Base-by-base conservation (phyloP, 1,284 basidiomycete genomes). In the Puccinia hordei region DNA sequence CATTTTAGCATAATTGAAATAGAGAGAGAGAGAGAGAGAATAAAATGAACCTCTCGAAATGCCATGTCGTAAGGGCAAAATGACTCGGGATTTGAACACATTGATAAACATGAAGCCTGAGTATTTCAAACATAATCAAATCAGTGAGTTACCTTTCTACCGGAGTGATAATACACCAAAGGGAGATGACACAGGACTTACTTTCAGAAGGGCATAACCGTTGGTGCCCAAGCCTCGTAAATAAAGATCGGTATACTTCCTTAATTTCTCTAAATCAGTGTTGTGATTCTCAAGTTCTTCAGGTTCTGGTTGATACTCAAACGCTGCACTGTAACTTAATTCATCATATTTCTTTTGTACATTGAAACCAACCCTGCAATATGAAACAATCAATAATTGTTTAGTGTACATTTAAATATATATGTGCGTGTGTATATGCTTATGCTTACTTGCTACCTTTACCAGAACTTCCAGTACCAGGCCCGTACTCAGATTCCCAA, bases 31-130 rank as follows among this genome's bases (percentile, higher is more conserved):
- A 22, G 53, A 57, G 27, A 19, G 27, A 22, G 19, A 44, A 66
- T n/a, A 1, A 30, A 9, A 33, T 12, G 2, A 33, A 71, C 68
- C 46, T 71, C 68, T 15, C 68, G 19, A 71, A 49, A 71, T 30
- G 68, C 68, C 1, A 71, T 35, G 10, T 71, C 68, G 33, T 71
- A 71, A 17, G 68, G 41, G 24, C 41, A 33, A 33, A 71, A 71
- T 51, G 68, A 41, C 30, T 71, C 68, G 12, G 68, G 68, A 53
- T 71, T 71, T 1, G 30, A 24, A 27, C 46, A 71, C 46, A 51
- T 71, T 22, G 68, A n/a, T 22, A 71, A 51, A 53, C 68, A 71
- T 13, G 68, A 71, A 33, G 68, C 68, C 68, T 71, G 44, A 44
- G 2, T 2, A n/a, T 41, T 24, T 27, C 15, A 27, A 53, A 27